phyloP scores from a whole-genome alignment of 2,329 filamentous ascomycete genomes.

The Tricladium varicosporioides region DNA sequence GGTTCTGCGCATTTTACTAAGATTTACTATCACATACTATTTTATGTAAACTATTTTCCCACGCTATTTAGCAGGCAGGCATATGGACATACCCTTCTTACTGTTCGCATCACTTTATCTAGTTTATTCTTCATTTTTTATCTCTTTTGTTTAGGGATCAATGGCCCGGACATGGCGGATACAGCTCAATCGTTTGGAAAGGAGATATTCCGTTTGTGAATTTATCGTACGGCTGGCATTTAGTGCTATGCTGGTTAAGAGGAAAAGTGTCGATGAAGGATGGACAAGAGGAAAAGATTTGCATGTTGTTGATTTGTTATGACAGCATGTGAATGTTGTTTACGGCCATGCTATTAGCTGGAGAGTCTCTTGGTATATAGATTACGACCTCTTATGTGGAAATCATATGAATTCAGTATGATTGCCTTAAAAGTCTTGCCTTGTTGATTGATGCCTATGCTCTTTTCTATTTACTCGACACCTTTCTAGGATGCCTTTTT shows the following conservation, averaged over 20 bases:
- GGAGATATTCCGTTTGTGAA: not conserved
- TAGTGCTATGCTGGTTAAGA: too few relatives aligned
- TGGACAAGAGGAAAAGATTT: not conserved
- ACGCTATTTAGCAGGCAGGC: constrained; percentile 2
- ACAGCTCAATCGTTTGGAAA: not conserved
- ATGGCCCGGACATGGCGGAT: not conserved
- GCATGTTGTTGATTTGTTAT: too few relatives aligned
- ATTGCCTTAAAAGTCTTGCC: not conserved
- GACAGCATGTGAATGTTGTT: not conserved
- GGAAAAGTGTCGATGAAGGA: not conserved
- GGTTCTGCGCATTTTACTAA: constrained; percentile 1
- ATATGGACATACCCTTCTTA: constrained; percentile 3
- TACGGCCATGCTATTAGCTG: not conserved
- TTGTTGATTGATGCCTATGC: too few relatives aligned
- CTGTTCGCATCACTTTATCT: not conserved
- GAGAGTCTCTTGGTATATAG: not conserved
- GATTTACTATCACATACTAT: not conserved
- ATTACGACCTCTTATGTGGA: not conserved
- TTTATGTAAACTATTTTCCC: constrained; percentile 2
- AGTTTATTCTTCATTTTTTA: not conserved
- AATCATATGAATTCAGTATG: not conserved
- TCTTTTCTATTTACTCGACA: too few relatives aligned
- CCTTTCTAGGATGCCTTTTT: too few relatives aligned
- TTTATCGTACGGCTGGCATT: not conserved
- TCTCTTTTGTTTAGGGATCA: constrained; percentile 21